Conservation (phyloP, 306 rosid genomes). For the Vigna unguiculata region DNA sequence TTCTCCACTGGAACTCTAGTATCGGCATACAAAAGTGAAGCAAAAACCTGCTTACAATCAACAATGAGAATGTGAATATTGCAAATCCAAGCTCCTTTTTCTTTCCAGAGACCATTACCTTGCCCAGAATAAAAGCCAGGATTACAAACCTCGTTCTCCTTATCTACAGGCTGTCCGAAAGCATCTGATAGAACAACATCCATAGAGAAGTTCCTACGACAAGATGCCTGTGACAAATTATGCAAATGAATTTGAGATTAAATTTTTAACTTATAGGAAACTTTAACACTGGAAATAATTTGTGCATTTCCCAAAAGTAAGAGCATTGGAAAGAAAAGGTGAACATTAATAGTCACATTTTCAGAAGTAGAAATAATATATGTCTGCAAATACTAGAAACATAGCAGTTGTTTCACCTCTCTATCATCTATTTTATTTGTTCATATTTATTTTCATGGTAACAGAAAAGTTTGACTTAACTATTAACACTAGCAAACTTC, state of each 20-base stretch:
- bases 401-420: background rate
- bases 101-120: constrained; percentile 34
- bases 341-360: constrained; percentile 2
- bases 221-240: constrained; percentile 78
- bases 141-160: constrained; percentile 74
- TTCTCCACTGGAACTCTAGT: constrained; percentile 76
- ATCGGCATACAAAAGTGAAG: constrained; percentile 83
- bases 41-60: constrained; percentile 70
- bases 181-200: constrained; percentile 73
- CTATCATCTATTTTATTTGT: background rate
- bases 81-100: constrained; percentile 17
- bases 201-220: constrained; percentile 90
- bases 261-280: constrained; percentile 33
- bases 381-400: background rate
- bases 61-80: constrained; percentile 28
- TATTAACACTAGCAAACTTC: constrained; percentile 2
- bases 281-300: constrained; percentile 16
- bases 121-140: constrained; percentile 28
- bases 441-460: background rate
- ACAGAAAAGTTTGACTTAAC: constrained; percentile 4
- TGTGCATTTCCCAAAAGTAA: constrained; percentile 24
- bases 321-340: constrained; percentile 17
- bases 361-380: constrained; percentile 9
- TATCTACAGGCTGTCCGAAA: constrained; percentile 65
- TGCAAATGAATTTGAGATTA: constrained; percentile 44